phyloP scores from a whole-genome alignment of 2,329 filamentous ascomycete genomes.

The Trichoderma sp. region DNA sequence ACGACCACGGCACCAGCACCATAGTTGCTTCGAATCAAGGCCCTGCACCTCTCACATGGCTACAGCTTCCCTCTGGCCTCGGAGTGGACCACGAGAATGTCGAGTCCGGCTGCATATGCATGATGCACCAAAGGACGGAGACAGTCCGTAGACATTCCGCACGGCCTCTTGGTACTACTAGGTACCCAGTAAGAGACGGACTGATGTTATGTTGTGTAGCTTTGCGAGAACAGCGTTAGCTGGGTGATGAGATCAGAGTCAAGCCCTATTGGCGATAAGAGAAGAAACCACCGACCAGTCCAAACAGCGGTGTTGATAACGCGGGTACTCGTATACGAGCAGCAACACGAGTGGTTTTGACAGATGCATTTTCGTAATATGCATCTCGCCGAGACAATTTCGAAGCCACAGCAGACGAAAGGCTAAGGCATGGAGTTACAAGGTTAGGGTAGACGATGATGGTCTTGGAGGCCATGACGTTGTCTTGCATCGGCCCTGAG shows the following conservation, averaged over 20 bases:
- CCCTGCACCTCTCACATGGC: background rate
- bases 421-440: background rate
- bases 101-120: conserved; percentile 5
- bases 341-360: background rate
- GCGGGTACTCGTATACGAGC: background rate
- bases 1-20: background rate
- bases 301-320: background rate
- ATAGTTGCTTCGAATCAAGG: background rate
- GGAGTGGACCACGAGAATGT: background rate
- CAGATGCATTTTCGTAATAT: conserved; percentile 8
- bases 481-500: conserved; percentile 10
- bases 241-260: background rate
- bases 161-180: background rate
- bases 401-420: background rate
- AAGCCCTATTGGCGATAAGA: background rate
- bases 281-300: background rate
- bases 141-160: background rate
- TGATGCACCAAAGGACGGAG: background rate
- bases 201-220: conserved; percentile 1
- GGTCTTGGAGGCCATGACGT: conserved; percentile 1
- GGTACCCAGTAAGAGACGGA: background rate
- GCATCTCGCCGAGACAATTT: conserved; percentile 8
- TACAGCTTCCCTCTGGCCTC: background rate
- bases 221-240: background rate
- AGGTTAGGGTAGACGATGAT: background rate